A percentile compares a stretch with the other conserved stretches of the same genome.
These are phyloP conservation scores for Ogataea hybrid DNA, from an alignment of 1,139 yeast species.

Conservation along the genomic window DNA sequence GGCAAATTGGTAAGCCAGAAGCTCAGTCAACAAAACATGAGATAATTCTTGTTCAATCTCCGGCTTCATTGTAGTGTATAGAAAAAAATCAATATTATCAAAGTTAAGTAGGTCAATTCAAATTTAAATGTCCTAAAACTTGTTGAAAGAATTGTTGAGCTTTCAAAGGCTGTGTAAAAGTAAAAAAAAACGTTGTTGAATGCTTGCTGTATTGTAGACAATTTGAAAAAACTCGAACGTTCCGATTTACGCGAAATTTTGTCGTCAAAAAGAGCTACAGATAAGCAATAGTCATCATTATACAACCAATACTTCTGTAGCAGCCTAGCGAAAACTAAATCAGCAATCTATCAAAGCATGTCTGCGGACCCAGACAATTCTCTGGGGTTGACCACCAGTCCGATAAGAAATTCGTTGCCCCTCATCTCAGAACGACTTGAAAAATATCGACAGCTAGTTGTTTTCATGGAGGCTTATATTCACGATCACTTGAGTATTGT, in stretches of 20 bases:
- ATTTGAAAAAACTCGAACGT: too few species aligned
- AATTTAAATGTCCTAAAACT: neutral
- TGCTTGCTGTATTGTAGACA: neutral
- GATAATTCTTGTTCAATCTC: conserved; percentile 98
- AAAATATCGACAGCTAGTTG: conserved; percentile 31
- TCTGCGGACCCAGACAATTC: neutral
- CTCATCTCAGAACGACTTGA: conserved; percentile 30
- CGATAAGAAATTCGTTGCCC: conserved; percentile 1
- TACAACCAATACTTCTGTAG: neutral
- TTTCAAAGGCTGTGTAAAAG: conserved; percentile 2
- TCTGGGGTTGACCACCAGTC: neutral
- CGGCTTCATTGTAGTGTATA: conserved; percentile 65
- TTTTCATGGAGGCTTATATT: conserved; percentile 23
- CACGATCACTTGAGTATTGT: conserved; percentile 26
- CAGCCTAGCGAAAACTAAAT: neutral
- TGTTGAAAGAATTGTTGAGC: conserved; percentile 11
- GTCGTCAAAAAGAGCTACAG: too few species aligned
- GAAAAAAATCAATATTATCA: neutral
- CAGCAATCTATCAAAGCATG: neutral
- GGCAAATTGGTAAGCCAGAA: conserved; percentile 97
- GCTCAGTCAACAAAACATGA: conserved; percentile 89
- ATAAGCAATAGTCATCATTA: too few species aligned
- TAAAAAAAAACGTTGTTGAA: too few species aligned
- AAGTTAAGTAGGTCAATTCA: neutral
- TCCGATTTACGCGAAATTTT: too few species aligned